Evolutionary conservation across 1,139 yeast species (phyloP), one percentile per base, ranked within the genome.

Genomic region (Candida tropicalis): DNA sequence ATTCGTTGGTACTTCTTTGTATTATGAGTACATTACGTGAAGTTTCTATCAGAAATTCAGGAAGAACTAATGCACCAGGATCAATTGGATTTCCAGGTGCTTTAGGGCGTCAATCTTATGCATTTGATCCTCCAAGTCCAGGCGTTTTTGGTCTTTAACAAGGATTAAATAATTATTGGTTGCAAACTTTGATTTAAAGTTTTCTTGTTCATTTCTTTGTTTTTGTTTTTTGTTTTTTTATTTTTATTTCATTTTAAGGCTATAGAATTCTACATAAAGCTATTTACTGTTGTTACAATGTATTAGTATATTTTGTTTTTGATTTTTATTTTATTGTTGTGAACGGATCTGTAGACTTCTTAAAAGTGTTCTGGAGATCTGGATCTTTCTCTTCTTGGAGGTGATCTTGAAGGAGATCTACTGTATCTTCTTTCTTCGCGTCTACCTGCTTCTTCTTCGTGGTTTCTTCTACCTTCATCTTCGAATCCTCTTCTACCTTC

Each of bases 381-480:
- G 31, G 75, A 68, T 56, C 75, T 60, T 36, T 63, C 65, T 54
- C 68, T 62, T 52, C 67, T 62, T 44, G 61, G 60, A 12, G 74
- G 74, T 11, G 74, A 68, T 54, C 76, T 66, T 3, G 73, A 66
- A 10, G 74, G 73, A 2, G 73, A 66, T 51, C 73, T 62, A 28
- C 74, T 66, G 48, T 60, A 68, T 47, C 63, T 60, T 47, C 69
- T 54, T 15, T 54, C 59, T 43, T 43, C 48, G 13, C 37, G 46
- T 33, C 51, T 40, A 31, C 48, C 48, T n/a, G n/a, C n/a, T 41
- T 56, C 54, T 17, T 54, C 55, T 38, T 54, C 55, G 31, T 53
- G 50, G 20, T 51, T 57, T 39, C 46, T 22, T 44, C 60, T 58
- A 10, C 61, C 63, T 15, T 52, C 57, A 43, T 31, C 56, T 43